phyloP scores from a whole-genome alignment of 2,329 filamentous ascomycete species.

The Achaetomium macrosporum region DNA sequence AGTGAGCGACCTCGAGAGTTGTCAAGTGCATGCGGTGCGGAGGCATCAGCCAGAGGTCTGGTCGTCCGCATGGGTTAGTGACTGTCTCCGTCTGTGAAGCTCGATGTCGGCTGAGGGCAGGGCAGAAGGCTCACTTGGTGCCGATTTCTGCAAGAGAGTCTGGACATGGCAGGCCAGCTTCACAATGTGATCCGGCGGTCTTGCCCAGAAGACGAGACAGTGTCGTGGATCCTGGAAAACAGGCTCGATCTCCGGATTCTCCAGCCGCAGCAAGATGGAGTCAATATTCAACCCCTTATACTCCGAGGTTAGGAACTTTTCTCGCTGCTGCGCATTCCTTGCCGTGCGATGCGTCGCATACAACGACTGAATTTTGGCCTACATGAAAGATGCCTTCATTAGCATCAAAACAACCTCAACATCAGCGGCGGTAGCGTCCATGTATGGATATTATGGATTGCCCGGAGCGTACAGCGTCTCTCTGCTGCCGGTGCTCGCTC shows the following conservation, averaged over 20 bases:
- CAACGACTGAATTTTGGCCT: slow-evolving; percentile 62
- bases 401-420: neutral
- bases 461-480: too few relatives aligned
- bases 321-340: slow-evolving; percentile 70
- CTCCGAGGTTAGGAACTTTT: slow-evolving; percentile 61
- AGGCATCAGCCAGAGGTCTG: slow-evolving; percentile 85
- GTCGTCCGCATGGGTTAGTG: neutral
- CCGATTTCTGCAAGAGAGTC: slow-evolving; percentile 53
- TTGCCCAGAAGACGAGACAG: slow-evolving; percentile 83
- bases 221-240: slow-evolving; percentile 70
- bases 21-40: slow-evolving; percentile 75
- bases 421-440: too few relatives aligned
- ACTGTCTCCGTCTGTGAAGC: neutral
- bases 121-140: slow-evolving; percentile 56
- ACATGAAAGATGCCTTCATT: neutral
- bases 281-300: slow-evolving; percentile 72
- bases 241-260: slow-evolving; percentile 57
- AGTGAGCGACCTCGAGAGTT: slow-evolving; percentile 77
- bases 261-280: slow-evolving; percentile 64
- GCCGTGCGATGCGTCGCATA: slow-evolving; percentile 70
- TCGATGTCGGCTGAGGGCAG: slow-evolving; percentile 7
- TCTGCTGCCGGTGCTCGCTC: too few relatives aligned
- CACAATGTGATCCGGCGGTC: slow-evolving; percentile 68
- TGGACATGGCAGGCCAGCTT: slow-evolving; percentile 65
- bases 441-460: too few relatives aligned